A percentile compares a stretch with the other conserved stretches of the same genome.
Evolutionary conservation across 1,139 yeast genomes (phyloP).

Genomic region (Yamadazyma sp.): DNA sequence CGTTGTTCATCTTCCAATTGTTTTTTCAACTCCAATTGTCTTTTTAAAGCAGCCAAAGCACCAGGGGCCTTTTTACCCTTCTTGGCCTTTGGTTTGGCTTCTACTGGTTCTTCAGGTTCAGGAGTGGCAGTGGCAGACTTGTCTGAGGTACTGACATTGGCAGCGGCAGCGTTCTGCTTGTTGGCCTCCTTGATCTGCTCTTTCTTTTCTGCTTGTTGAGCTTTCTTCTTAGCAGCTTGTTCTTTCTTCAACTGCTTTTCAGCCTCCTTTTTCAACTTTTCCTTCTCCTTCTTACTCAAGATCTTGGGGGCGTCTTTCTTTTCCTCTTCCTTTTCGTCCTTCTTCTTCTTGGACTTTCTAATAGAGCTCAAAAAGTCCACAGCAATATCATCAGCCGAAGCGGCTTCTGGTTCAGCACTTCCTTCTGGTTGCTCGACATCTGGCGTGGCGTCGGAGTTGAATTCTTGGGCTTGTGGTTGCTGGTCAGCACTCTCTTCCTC

Average conservation of each 20-base stretch:
- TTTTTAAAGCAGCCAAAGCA: conserved; percentile 76
- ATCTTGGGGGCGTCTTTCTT: conserved; percentile 57
- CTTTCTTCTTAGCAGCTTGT: conserved; percentile 81
- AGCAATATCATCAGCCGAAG: conserved; percentile 45
- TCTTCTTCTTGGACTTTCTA: conserved; percentile 75
- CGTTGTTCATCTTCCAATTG: conserved; percentile 75
- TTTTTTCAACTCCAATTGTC: conserved; percentile 83
- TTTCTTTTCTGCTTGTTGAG: conserved; percentile 58
- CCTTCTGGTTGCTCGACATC: conserved; percentile 16
- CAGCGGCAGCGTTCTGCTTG: conserved; percentile 54
- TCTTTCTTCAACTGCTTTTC: conserved; percentile 95
- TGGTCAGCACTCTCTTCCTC: conserved; percentile 65
- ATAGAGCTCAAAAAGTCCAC: conserved; percentile 82
- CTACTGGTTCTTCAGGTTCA: conserved; percentile 31
- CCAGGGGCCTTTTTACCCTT: conserved; percentile 72
- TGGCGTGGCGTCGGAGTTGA: conserved; percentile 30
- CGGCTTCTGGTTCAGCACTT: conserved; percentile 24
- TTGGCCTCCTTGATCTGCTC: conserved; percentile 65
- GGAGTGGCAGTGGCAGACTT: conserved; percentile 32
- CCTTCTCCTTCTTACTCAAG: conserved; percentile 95
- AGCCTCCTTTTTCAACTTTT: conserved; percentile 93
- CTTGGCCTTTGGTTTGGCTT: conserved; percentile 38
- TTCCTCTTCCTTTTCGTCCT: conserved; percentile 57
- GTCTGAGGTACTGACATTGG: conserved; percentile 31
- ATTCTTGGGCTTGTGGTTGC: conserved; percentile 27